Base-by-base conservation (phyloP, 139 green algal species). In the Eudorina sp. region DNA sequence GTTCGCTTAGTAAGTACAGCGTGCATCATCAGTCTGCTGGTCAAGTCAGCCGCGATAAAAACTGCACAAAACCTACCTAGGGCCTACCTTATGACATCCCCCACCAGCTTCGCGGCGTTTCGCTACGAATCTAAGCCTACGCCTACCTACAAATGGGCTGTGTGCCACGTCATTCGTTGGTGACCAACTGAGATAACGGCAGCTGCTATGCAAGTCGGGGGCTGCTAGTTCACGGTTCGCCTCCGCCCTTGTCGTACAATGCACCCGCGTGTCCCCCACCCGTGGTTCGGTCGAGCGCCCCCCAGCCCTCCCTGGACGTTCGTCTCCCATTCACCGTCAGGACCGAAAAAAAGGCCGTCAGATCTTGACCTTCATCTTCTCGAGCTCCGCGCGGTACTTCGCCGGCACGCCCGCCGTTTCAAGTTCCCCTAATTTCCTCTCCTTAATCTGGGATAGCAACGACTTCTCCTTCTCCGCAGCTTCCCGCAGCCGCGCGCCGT, bases 341-440 rank as follows among this genome's bases (percentile, higher is more conserved):
- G n/a, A n/a, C n/a, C n/a, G n/a, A n/a, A n/a, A n/a, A n/a, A n/a
- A n/a, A n/a, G n/a, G n/a, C 40, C 5, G 4, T 81, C 40, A 75
- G 18, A 74, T 60, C 31, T 64, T 51, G 34, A 87, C 38, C 68
- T 82, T 94, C 83, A 95, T 95, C 58, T 92, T 92, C 62, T 93
- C 90, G 23, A 98, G 93, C 91, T 98, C 96, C 7, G 95, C 95
- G 0, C 90, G 86, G 89, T 98, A 98, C 91, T 98, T 98, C 7
- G 73, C 79, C 16, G 96, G 96, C 51, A 98, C 94, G 9, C 95
- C 96, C 29, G 73, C 85, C 18, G 46, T 66, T 64, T 94, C 85
- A 48, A 98, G 93, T 88, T 97, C 93, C 36, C 92, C 68, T 29
- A 98, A 90, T 92, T 98, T 98, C 31, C 82, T 83, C 27, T 91